These are phyloP conservation scores for Acanthamoeba healyi DNA, from an alignment of 208 protist genomes.

Conservation along the genomic window DNA sequence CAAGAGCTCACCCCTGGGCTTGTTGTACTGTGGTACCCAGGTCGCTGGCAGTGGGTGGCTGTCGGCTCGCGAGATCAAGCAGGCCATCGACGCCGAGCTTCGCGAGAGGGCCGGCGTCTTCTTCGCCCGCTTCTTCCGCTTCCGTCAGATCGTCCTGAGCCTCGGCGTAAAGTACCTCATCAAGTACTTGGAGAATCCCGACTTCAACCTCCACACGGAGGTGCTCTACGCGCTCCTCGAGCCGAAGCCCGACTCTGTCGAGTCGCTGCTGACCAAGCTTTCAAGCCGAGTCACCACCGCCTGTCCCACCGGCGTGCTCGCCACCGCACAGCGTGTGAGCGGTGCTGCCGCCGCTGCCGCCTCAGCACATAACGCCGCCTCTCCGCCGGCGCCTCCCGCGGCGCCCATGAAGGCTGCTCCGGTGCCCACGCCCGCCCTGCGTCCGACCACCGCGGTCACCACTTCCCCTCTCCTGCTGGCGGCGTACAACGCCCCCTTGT, in stretches of 20 bases:
- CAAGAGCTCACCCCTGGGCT: neutral
- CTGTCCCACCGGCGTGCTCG: constrained; percentile 22
- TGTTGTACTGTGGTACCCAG: neutral
- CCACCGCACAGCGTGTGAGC: constrained; percentile 9
- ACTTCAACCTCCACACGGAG: constrained; percentile 31
- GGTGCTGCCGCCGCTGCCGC: neutral
- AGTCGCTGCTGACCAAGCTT: constrained; percentile 46
- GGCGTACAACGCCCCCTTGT: neutral
- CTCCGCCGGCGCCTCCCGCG: neutral
- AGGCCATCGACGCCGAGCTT: constrained; percentile 62
- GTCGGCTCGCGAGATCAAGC: constrained; percentile 57
- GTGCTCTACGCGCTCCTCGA: neutral
- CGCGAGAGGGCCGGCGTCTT: neutral
- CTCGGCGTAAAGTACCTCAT: constrained; percentile 19
- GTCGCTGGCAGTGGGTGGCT: neutral
- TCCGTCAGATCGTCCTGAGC: neutral
- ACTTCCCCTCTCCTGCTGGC: constrained; percentile 25
- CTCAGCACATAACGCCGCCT: neutral
- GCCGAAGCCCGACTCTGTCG: constrained; percentile 29
- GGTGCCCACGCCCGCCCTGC: neutral
- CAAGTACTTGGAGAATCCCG: constrained; percentile 12
- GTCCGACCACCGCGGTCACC: neutral
- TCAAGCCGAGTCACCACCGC: neutral
- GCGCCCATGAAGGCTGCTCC: constrained; percentile 27
- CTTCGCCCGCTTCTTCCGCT: constrained; percentile 17